phyloP scores from a whole-genome alignment of 805 yeast species.

The Candida boidinii region DNA sequence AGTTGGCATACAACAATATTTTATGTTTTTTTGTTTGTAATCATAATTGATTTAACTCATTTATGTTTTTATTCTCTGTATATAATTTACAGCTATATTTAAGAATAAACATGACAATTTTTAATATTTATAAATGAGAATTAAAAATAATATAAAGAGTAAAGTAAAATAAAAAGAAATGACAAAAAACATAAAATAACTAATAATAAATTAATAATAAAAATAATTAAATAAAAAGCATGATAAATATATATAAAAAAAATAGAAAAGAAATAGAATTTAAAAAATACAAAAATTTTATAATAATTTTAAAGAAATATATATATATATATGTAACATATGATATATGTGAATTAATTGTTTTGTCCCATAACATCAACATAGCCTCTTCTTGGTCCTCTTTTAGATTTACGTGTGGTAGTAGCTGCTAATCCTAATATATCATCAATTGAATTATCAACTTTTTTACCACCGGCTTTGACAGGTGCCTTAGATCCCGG shows the following conservation, averaged over 20 bases:
- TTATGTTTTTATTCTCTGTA: no score
- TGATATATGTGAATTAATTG: background rate
- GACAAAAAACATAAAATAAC: background rate
- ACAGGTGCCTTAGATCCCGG: background rate
- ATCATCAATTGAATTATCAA: conserved; percentile 20
- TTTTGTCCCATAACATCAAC: conserved; percentile 52
- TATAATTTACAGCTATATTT: no score
- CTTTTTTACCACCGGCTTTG: conserved; percentile 10
- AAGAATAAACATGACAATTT: no score
- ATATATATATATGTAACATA: background rate
- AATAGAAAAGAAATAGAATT: background rate
- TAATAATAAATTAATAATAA: background rate
- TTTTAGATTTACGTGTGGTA: conserved; percentile 35
- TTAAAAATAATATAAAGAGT: no score
- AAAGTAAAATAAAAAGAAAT: background rate
- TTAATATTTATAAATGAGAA: no score
- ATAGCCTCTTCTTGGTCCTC: conserved; percentile 51
- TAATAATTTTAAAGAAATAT: background rate
- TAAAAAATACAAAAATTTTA: no score
- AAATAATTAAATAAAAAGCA: background rate
- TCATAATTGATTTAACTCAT: no score
- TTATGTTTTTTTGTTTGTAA: no score
- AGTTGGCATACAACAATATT: no score
- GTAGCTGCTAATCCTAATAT: conserved; percentile 19
- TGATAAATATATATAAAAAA: background rate